These are phyloP conservation scores for Lachnellula subtilissima DNA, from an alignment of 2,329 filamentous ascomycete genomes.

Conservation along the genomic window DNA sequence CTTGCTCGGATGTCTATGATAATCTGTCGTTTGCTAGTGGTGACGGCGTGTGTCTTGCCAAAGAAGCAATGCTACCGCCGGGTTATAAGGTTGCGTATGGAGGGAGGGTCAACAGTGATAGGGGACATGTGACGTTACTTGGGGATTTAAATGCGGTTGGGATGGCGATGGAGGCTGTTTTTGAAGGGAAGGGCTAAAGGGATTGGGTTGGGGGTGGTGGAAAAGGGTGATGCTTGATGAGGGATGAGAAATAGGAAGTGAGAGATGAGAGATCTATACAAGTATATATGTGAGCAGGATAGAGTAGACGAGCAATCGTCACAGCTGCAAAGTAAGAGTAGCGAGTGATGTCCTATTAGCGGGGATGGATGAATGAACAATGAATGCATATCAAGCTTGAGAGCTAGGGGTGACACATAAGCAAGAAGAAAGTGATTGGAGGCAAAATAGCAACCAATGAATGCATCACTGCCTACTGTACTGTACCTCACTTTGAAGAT, in stretches of 20 bases:
- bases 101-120: constrained; percentile 72
- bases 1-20: constrained; percentile 73
- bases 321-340: neutral
- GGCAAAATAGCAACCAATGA: no score
- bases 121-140: constrained; percentile 81
- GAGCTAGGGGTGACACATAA: no score
- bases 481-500: no score
- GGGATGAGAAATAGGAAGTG: neutral
- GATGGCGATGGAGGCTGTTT: constrained; percentile 62
- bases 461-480: no score
- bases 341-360: neutral
- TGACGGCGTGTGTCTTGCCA: constrained; percentile 83
- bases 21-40: constrained; percentile 81
- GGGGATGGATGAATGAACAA: neutral
- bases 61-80: constrained; percentile 76
- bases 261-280: neutral
- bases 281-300: no score
- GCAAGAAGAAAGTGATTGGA: no score
- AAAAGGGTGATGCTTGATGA: neutral
- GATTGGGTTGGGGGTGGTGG: constrained; percentile 57
- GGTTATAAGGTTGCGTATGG: constrained; percentile 72
- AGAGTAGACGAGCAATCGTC: neutral
- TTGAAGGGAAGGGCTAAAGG: constrained; percentile 63
- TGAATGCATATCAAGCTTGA: no score
- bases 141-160: constrained; percentile 82